A percentile compares a stretch with the other conserved stretches of the same genome.
These are phyloP conservation scores for Arachnopeziza araneosa DNA, from an alignment of 2,329 filamentous ascomycete genomes.

Conservation along the genomic window DNA sequence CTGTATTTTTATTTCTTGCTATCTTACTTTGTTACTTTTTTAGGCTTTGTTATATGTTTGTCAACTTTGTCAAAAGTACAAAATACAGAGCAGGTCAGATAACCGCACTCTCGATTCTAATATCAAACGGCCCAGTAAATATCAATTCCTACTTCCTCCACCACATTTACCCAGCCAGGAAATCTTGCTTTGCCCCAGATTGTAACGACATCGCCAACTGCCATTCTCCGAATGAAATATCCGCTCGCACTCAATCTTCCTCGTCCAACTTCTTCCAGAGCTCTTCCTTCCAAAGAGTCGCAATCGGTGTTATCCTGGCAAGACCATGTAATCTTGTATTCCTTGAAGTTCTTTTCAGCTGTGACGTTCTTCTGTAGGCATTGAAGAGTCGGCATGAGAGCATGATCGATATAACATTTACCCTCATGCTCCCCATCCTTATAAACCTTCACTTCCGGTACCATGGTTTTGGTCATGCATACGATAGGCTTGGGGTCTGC, in stretches of 20 bases:
- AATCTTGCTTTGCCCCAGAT: conserved; percentile 57
- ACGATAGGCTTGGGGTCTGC: background rate
- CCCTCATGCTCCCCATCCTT: background rate
- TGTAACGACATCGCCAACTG: conserved; percentile 55
- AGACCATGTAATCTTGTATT: conserved; percentile 49
- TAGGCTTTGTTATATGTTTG: no score
- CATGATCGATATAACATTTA: conserved; percentile 31
- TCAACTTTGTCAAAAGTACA: no score
- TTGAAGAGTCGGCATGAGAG: conserved; percentile 32
- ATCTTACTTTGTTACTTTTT: no score
- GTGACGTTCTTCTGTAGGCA: conserved; percentile 42
- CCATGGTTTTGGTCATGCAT: conserved; percentile 4
- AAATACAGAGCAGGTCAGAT: background rate
- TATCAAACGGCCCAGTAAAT: conserved; percentile 51
- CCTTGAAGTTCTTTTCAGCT: conserved; percentile 35
- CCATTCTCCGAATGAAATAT: conserved; percentile 49
- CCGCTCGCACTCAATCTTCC: conserved; percentile 47
- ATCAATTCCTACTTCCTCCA: conserved; percentile 46
- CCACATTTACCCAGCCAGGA: conserved; percentile 45
- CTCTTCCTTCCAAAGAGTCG: conserved; percentile 36
- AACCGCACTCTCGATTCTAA: conserved; percentile 8
- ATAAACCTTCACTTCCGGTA: conserved; percentile 1
- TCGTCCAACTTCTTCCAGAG: conserved; percentile 38
- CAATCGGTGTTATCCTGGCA: conserved; percentile 45
- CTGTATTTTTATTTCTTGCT: no score